Conservation (phyloP, 345 rosid genomes). For the Lenwebbia sp. region DNA sequence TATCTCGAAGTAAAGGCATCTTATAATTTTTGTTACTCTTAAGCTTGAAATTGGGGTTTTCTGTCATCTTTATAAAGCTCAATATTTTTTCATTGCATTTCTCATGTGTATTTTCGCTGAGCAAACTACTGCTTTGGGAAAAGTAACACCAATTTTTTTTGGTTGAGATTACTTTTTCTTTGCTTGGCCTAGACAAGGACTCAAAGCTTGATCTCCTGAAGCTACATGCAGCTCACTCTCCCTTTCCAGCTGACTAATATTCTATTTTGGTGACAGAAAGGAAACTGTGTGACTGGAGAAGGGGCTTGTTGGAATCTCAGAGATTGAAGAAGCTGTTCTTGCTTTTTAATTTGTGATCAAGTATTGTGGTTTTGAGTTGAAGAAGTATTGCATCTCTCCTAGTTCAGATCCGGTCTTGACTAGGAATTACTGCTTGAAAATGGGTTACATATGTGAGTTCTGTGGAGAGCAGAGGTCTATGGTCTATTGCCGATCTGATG, state of each 20-base stretch:
- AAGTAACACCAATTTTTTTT: not conserved
- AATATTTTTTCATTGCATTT: not conserved
- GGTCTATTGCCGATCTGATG: conserved; percentile 94
- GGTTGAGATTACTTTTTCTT: not conserved
- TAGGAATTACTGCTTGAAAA: conserved; percentile 8
- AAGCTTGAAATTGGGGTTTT: not conserved
- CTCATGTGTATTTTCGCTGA: not conserved
- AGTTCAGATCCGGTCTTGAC: not conserved
- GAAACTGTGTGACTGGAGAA: not conserved
- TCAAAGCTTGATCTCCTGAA: not conserved
- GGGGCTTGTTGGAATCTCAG: not conserved
- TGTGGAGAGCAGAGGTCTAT: conserved; percentile 86
- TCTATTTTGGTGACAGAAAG: not conserved
- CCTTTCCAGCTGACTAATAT: not conserved
- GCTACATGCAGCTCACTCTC: not conserved
- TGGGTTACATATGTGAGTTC: conserved; percentile 93
- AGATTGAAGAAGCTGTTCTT: not conserved
- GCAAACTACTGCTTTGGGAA: not conserved
- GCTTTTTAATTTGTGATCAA: not conserved
- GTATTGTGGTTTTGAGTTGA: not conserved
- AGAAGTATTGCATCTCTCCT: not conserved
- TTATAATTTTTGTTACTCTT: not conserved
- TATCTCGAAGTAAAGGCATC: not conserved
- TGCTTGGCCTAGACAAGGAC: not conserved
- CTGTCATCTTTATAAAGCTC: not conserved